Percentiles rank a stretch among this genome's conserved stretches.
phyloP scores from a whole-genome alignment of 1,284 basidiomycete genomes.

The Tylopilus microsporus region DNA sequence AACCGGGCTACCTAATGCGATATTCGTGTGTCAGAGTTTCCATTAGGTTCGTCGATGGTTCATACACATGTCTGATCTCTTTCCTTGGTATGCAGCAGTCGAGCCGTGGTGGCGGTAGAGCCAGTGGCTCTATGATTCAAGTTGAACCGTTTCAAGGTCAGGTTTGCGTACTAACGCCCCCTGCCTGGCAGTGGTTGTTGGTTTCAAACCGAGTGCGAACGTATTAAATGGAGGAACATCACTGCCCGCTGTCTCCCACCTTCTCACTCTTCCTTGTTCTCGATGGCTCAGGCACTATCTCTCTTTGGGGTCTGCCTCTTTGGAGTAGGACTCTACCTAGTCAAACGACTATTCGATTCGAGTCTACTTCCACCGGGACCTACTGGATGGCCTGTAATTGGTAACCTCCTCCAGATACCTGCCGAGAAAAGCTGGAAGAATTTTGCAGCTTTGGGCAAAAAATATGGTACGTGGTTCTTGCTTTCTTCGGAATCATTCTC shows the following conservation, averaged over 20 bases:
- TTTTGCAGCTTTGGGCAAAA: constrained; percentile 39
- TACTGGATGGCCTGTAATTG: constrained; percentile 29
- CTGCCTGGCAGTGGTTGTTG: too few relatives aligned
- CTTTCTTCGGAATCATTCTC: not conserved
- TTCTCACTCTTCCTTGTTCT: not conserved
- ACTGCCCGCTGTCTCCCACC: not conserved
- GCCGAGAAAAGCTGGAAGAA: constrained; percentile 34
- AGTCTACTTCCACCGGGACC: constrained; percentile 32
- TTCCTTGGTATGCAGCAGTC: too few relatives aligned
- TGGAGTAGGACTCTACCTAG: constrained; percentile 12
- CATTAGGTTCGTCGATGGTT: too few relatives aligned
- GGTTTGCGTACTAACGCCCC: too few relatives aligned
- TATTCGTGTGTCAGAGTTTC: too few relatives aligned
- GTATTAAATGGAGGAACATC: too few relatives aligned
- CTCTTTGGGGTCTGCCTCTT: constrained; percentile 12
- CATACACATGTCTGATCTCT: too few relatives aligned
- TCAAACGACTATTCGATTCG: constrained; percentile 1
- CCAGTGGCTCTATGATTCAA: too few relatives aligned
- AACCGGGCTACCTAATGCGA: too few relatives aligned
- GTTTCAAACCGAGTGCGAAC: too few relatives aligned
- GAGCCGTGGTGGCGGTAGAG: too few relatives aligned
- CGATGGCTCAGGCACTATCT: constrained; percentile 3
- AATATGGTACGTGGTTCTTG: constrained; percentile 33
- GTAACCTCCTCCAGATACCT: constrained; percentile 42
- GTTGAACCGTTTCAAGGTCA: too few relatives aligned